phyloP scores from a whole-genome alignment of 2,329 filamentous ascomycete genomes.

The Sporothrix euskadiensis region DNA sequence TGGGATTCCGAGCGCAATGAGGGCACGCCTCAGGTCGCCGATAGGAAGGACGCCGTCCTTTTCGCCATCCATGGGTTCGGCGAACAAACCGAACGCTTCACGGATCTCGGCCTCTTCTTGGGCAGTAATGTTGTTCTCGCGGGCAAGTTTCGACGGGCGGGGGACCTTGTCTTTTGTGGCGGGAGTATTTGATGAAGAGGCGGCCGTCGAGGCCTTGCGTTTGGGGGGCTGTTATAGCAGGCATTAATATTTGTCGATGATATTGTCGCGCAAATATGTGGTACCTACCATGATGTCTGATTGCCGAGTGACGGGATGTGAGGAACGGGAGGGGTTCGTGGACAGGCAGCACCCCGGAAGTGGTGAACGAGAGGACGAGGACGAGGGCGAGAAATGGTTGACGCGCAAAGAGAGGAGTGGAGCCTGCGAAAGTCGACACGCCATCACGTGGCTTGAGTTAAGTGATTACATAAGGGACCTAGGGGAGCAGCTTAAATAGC shows the following conservation, averaged over 20 bases:
- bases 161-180: constrained; percentile 38
- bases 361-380: not conserved
- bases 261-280: too few relatives aligned
- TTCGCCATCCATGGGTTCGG: constrained; percentile 68
- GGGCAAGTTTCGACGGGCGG: constrained; percentile 84
- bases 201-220: constrained; percentile 45
- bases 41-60: constrained; percentile 70
- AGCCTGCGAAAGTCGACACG: not conserved
- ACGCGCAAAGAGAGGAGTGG: constrained; percentile 13
- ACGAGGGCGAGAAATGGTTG: not conserved
- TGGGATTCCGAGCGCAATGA: constrained; percentile 78
- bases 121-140: constrained; percentile 82
- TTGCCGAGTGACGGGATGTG: not conserved
- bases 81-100: constrained; percentile 85
- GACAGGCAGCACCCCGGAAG: not conserved
- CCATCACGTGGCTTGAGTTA: constrained; percentile 6
- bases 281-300: constrained; percentile 1
- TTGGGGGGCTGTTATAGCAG: constrained; percentile 50
- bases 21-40: constrained; percentile 67
- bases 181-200: constrained; percentile 32
- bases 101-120: constrained; percentile 87
- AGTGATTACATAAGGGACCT: not conserved
- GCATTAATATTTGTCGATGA: not conserved
- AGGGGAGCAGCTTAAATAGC: not conserved
- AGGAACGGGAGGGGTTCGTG: not conserved